phyloP scores from a whole-genome alignment of 2,329 filamentous ascomycete species.

The Pseudonectria foliicola region DNA sequence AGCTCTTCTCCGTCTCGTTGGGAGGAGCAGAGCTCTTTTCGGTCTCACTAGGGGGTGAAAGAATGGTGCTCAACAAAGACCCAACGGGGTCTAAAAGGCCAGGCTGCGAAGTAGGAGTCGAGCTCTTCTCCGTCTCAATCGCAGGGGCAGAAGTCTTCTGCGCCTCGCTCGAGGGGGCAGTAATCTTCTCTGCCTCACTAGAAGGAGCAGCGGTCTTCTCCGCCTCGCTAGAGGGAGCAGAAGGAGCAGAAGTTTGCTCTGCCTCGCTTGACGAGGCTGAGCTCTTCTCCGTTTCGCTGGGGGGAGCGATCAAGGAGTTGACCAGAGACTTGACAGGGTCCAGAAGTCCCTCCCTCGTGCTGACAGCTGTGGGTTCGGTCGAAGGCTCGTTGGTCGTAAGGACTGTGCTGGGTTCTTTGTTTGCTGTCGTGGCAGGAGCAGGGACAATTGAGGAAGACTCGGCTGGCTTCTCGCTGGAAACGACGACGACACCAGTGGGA shows the following conservation, averaged over 20 bases:
- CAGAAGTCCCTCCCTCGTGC: slow-evolving; percentile 11
- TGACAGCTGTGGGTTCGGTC: slow-evolving; percentile 8
- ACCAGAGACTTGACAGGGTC: slow-evolving; percentile 13
- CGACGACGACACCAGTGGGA: slow-evolving; percentile 19
- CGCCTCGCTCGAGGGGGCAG: slow-evolving; percentile 2
- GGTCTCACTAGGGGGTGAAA: slow-evolving; percentile 7
- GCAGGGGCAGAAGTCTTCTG: background rate
- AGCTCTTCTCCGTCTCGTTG: slow-evolving; percentile 2
- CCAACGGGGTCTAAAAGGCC: slow-evolving; percentile 18
- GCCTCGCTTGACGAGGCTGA: background rate
- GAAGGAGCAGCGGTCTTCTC: no score
- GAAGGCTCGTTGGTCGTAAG: slow-evolving; percentile 5
- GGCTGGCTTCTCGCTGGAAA: slow-evolving; percentile 9
- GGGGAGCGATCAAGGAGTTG: slow-evolving; percentile 6
- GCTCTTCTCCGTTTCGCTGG: slow-evolving; percentile 2
- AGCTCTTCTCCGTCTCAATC: slow-evolving; percentile 8
- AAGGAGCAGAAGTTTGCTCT: slow-evolving; percentile 6
- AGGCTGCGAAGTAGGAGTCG: slow-evolving; percentile 7
- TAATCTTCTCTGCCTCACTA: no score
- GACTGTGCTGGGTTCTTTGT: slow-evolving; percentile 1
- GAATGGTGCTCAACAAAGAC: slow-evolving; percentile 11
- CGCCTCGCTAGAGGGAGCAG: no score
- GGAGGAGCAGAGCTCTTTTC: background rate
- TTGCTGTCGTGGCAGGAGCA: slow-evolving; percentile 4
- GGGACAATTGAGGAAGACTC: slow-evolving; percentile 5